Percentiles rank a stretch among this genome's conserved stretches.
These are phyloP conservation scores for Diplodia sapinea DNA, from an alignment of 2,329 filamentous ascomycete genomes.

Conservation along the genomic window DNA sequence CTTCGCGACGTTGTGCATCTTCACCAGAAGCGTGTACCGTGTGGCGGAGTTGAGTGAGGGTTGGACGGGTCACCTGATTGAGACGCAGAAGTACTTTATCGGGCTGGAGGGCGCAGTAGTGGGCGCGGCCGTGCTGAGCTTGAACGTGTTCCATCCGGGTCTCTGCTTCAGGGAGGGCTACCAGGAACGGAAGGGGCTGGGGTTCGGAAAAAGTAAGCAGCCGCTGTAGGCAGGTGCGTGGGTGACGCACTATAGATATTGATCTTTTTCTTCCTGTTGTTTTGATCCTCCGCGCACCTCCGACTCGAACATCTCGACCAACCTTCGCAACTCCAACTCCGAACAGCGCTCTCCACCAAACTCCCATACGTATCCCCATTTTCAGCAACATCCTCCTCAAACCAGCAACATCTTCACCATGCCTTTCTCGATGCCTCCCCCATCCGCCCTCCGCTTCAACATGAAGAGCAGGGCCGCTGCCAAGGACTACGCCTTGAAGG, in stretches of 20 bases:
- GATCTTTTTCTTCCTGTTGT: not conserved
- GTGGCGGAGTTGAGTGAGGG: slow-evolving; percentile 70
- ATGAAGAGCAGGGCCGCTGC: not conserved
- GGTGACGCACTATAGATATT: not conserved
- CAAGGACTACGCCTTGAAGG: not conserved
- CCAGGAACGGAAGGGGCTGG: slow-evolving; percentile 32
- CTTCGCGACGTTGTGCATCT: slow-evolving; percentile 66
- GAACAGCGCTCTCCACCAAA: not conserved
- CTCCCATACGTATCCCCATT: not conserved
- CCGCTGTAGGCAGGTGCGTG: not conserved
- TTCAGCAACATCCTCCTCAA: not conserved
- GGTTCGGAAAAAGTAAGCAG: slow-evolving; percentile 37
- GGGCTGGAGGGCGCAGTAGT: slow-evolving; percentile 47
- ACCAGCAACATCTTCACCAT: not conserved
- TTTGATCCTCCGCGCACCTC: not conserved
- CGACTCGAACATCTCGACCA: not conserved
- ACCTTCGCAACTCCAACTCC: not conserved
- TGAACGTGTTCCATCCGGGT: slow-evolving; percentile 47
- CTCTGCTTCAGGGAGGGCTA: slow-evolving; percentile 46
- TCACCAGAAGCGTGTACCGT: slow-evolving; percentile 69
- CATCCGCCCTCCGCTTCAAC: not conserved
- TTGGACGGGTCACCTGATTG: slow-evolving; percentile 65
- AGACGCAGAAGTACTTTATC: slow-evolving; percentile 48
- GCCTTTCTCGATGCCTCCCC: not conserved
- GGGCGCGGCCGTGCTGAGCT: slow-evolving; percentile 40